Evolutionary conservation across 2,329 filamentous ascomycete genomes (phyloP).

Genomic region (Blastomyces emzantsi): DNA sequence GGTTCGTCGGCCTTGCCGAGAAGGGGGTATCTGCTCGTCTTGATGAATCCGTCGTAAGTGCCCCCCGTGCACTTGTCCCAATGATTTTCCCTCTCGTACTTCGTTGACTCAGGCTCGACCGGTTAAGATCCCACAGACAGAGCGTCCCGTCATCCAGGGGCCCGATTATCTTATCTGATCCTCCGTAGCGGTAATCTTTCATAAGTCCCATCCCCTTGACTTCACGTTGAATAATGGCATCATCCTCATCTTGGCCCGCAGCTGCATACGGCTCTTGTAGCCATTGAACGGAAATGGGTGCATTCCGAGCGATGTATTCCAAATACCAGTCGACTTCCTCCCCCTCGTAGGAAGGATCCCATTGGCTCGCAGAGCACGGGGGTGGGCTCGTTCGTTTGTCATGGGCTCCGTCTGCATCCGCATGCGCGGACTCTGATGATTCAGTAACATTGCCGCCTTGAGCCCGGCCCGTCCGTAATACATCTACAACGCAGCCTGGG

Average conservation of each 20-base stretch:
- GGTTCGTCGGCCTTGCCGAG: constrained; percentile 17
- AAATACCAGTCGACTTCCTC: constrained; percentile 77
- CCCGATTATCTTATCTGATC: constrained; percentile 57
- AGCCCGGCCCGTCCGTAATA: background rate
- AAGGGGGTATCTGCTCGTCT: constrained; percentile 41
- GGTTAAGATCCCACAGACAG: constrained; percentile 71
- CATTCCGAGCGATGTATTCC: constrained; percentile 78
- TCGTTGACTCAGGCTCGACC: constrained; percentile 20
- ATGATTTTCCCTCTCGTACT: constrained; percentile 47
- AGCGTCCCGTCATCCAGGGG: constrained; percentile 81
- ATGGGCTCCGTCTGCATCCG: background rate
- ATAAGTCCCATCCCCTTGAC: constrained; percentile 65
- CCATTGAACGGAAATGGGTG: constrained; percentile 66
- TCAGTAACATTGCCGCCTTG: background rate
- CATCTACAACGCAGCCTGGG: background rate
- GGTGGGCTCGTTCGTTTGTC: background rate
- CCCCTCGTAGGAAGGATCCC: constrained; percentile 66
- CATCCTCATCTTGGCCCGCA: constrained; percentile 27
- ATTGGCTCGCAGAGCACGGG: constrained; percentile 48
- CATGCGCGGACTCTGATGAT: background rate
- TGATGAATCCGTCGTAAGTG: constrained; percentile 62
- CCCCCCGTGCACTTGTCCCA: constrained; percentile 55
- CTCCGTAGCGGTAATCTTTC: constrained; percentile 43
- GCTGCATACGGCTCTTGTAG: constrained; percentile 49
- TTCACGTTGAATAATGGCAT: constrained; percentile 44